Evolutionary conservation across 371 early-diverging fungal species (phyloP).

Genomic region (Saksenaea vasiformis): DNA sequence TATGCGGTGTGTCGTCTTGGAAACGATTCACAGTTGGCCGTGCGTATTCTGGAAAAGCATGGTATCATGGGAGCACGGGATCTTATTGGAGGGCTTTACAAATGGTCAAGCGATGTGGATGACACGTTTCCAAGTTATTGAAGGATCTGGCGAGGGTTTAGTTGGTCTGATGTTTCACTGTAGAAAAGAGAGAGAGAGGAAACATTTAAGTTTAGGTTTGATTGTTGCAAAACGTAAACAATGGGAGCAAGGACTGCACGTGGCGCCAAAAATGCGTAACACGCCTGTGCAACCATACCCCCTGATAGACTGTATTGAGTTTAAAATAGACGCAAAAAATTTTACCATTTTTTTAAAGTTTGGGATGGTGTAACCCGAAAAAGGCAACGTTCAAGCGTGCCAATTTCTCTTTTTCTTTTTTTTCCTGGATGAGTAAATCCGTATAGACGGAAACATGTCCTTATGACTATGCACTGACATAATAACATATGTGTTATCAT

Average conservation of each 20-base stretch:
- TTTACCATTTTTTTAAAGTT: neutral
- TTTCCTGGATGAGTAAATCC: neutral
- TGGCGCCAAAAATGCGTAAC: neutral
- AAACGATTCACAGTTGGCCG: conserved; percentile 90
- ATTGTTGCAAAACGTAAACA: conserved; percentile 5
- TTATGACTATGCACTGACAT: neutral
- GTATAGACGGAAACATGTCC: neutral
- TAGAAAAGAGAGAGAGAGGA: neutral
- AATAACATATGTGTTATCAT: neutral
- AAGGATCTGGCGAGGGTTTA: conserved; percentile 19
- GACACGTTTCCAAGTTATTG: conserved; percentile 83
- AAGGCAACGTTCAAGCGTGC: neutral
- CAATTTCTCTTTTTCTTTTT: neutral
- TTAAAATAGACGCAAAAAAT: neutral
- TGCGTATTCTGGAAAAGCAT: conserved; percentile 58
- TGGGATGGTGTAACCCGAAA: neutral
- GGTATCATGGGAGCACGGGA: conserved; percentile 65
- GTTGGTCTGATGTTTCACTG: neutral
- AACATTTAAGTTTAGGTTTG: neutral
- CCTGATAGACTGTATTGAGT: neutral
- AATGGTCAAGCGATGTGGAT: conserved; percentile 82
- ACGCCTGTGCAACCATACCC: neutral
- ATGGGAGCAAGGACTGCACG: neutral
- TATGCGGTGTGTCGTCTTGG: conserved; percentile 91
- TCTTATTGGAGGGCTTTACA: conserved; percentile 80